A percentile compares a stretch with the other conserved stretches of the same genome.
These are phyloP conservation scores for Aspergillus sp. DNA, from an alignment of 2,329 filamentous ascomycete genomes.

Conservation along the genomic window DNA sequence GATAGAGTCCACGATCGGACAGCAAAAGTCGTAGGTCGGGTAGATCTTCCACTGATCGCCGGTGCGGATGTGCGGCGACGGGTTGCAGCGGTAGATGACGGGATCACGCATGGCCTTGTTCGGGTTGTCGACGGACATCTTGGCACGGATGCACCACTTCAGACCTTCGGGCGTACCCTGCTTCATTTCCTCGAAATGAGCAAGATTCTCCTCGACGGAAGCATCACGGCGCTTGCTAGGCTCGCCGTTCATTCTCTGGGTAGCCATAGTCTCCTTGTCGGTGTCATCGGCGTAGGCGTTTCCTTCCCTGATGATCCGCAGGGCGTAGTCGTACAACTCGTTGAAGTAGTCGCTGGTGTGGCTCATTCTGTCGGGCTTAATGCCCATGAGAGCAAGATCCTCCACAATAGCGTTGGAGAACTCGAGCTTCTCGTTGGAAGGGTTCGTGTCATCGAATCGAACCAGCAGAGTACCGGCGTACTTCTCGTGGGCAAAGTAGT, in stretches of 20 bases:
- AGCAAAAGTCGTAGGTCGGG: constrained; percentile 66
- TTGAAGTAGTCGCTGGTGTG: constrained; percentile 97
- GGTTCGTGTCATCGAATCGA: constrained; percentile 96
- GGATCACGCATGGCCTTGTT: constrained; percentile 97
- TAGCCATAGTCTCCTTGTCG: constrained; percentile 80
- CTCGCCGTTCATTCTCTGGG: constrained; percentile 80
- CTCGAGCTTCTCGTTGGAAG: constrained; percentile 94
- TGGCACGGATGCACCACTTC: constrained; percentile 89
- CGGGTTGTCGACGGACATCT: constrained; percentile 85
- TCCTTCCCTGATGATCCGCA: constrained; percentile 81
- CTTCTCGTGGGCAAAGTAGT: constrained; percentile 93
- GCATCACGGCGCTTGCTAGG: constrained; percentile 78
- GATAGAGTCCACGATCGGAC: constrained; percentile 61
- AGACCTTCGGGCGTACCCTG: constrained; percentile 73
- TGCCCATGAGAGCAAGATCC: constrained; percentile 86
- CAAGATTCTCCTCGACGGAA: constrained; percentile 77
- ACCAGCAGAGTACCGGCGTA: constrained; percentile 89
- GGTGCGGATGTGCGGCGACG: constrained; percentile 61
- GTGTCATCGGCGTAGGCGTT: constrained; percentile 95
- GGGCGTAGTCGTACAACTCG: constrained; percentile 79
- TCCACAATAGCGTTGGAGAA: constrained; percentile 92
- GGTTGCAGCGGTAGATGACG: constrained; percentile 94
- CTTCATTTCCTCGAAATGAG: constrained; percentile 93
- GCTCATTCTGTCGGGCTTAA: constrained; percentile 80
- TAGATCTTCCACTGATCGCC: constrained; percentile 66